Conservation (phyloP, 208 protist genomes). For the Leishmania tropica region DNA sequence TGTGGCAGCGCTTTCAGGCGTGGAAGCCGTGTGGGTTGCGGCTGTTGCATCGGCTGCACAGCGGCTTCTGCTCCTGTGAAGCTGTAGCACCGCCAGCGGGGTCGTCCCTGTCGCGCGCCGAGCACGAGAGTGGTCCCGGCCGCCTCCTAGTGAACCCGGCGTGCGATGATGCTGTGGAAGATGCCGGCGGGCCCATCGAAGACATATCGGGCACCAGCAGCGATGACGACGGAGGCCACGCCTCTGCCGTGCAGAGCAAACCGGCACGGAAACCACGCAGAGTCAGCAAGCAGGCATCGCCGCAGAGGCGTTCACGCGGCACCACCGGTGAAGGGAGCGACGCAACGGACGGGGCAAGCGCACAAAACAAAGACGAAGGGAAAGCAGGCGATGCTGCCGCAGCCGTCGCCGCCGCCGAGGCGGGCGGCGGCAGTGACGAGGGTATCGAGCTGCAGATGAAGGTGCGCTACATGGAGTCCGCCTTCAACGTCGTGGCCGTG, state of each 20-base stretch:
- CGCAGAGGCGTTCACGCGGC: not conserved
- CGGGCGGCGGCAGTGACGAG: not conserved
- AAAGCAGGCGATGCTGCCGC: not conserved
- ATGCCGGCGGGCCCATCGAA: not conserved
- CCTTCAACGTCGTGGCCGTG: constrained; percentile 39
- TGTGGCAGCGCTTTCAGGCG: constrained; percentile 38
- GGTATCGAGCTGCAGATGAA: constrained; percentile 35
- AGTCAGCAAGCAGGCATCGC: not conserved
- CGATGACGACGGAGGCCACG: not conserved
- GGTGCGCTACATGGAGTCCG: constrained; percentile 29
- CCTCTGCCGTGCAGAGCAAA: not conserved
- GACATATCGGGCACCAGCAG: constrained; percentile 10
- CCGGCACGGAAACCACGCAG: not conserved
- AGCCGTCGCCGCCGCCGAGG: not conserved
- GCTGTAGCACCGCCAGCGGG: not conserved
- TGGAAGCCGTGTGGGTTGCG: constrained; percentile 21
- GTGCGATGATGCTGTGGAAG: not conserved
- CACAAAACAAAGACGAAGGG: not conserved
- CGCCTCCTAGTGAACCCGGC: not conserved
- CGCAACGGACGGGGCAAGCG: not conserved
- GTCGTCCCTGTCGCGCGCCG: not conserved
- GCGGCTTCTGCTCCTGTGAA: not conserved
- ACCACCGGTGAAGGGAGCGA: not conserved
- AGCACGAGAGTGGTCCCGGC: not conserved
- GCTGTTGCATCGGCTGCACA: constrained; percentile 1